A percentile compares a stretch with the other conserved stretches of the same genome.
These are phyloP conservation scores for Saccharomycopsis capsularis DNA, from an alignment of 805 yeast species.

Conservation along the genomic window DNA sequence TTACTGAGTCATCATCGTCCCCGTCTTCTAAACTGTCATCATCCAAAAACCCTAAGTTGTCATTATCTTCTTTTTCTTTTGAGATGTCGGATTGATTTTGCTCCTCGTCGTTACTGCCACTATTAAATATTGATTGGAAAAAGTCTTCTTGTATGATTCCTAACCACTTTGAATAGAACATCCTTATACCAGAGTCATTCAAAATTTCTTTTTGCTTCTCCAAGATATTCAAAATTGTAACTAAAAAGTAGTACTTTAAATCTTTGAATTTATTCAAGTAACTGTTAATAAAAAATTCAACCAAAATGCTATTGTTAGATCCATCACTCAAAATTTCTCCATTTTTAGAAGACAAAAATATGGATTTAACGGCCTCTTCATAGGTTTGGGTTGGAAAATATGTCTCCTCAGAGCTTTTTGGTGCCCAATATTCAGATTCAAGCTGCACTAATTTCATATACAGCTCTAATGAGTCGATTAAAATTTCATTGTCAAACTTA, in stretches of 20 bases:
- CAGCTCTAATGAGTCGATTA: conserved; percentile 49
- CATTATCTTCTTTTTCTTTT: conserved; percentile 11
- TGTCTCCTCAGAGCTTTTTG: conserved; percentile 41
- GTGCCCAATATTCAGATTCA: conserved; percentile 49
- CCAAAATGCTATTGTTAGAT: conserved; percentile 39
- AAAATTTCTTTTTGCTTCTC: conserved; percentile 23
- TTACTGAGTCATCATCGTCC: conserved; percentile 7
- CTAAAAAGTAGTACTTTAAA: conserved; percentile 64
- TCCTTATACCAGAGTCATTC: neutral
- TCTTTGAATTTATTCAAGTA: conserved; percentile 63
- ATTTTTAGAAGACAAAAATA: conserved; percentile 31
- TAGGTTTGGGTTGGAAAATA: conserved; percentile 56
- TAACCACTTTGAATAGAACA: conserved; percentile 33
- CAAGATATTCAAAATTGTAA: conserved; percentile 27
- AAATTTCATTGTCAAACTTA: conserved; percentile 36
- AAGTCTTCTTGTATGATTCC: conserved; percentile 32
- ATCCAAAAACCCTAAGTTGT: conserved; percentile 8
- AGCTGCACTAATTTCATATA: conserved; percentile 47
- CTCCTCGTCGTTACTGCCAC: neutral
- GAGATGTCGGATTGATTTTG: neutral
- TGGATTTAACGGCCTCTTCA: conserved; percentile 34
- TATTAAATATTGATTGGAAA: conserved; percentile 24
- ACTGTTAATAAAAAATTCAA: conserved; percentile 49
- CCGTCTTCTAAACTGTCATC: conserved; percentile 7
- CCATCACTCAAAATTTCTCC: conserved; percentile 40